Evolutionary conservation across 371 early-diverging fungal species (phyloP).

Genomic region (Apophysomyces sp.): DNA sequence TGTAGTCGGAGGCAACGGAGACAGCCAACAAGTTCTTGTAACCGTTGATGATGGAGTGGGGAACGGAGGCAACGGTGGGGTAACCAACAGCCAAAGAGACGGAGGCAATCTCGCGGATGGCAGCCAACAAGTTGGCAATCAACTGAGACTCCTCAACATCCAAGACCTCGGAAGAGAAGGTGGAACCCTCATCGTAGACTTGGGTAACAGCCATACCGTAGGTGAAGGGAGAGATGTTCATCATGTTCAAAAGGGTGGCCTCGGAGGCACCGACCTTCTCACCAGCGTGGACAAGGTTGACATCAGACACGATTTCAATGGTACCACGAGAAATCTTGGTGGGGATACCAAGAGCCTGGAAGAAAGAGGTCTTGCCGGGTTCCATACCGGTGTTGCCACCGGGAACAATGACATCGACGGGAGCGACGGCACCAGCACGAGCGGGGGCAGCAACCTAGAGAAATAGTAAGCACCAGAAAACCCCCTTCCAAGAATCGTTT

Average conservation of each 20-base stretch:
- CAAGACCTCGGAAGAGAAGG: conserved; percentile 90
- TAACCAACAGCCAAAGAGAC: conserved; percentile 93
- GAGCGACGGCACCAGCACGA: conserved; percentile 98
- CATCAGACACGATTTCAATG: conserved; percentile 99
- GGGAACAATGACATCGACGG: conserved; percentile 95
- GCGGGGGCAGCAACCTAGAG: conserved; percentile 89
- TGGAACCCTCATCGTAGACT: conserved; percentile 94
- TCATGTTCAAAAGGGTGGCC: conserved; percentile 98
- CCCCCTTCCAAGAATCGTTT: neutral
- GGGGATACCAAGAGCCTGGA: conserved; percentile 99
- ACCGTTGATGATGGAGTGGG: conserved; percentile 95
- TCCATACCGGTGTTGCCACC: conserved; percentile 99
- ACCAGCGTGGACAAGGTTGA: conserved; percentile 90
- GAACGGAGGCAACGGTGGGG: conserved; percentile 96
- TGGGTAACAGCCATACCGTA: conserved; percentile 96
- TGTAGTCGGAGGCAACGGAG: conserved; percentile 92
- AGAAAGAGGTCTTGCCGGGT: conserved; percentile 99
- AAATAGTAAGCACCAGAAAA: neutral
- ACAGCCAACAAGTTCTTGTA: conserved; percentile 96
- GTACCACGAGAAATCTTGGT: conserved; percentile 99
- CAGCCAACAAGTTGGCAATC: conserved; percentile 75
- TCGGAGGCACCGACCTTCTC: conserved; percentile 99
- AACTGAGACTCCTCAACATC: conserved; percentile 93
- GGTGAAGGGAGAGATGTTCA: conserved; percentile 99
- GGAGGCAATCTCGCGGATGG: conserved; percentile 89